Evolutionary conservation across 2,329 filamentous ascomycete species (phyloP).

Genomic region (Phaeophleospora eucalypticola): DNA sequence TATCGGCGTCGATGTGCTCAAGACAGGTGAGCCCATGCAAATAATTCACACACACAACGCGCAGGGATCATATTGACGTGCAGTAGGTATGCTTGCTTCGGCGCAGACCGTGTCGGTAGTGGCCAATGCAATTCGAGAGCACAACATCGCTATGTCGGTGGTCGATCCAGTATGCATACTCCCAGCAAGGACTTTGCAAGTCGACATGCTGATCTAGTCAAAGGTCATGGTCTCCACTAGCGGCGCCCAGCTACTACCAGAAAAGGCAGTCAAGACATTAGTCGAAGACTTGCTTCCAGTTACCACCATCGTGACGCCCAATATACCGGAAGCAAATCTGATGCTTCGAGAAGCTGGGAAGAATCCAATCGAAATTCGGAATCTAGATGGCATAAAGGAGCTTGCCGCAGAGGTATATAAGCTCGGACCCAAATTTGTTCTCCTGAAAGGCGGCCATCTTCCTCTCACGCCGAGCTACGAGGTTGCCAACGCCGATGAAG

Average conservation of each 20-base stretch:
- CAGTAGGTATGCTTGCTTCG: conserved; percentile 76
- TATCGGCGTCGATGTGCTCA: conserved; percentile 83
- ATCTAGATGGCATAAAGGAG: conserved; percentile 61
- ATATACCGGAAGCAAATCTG: conserved; percentile 68
- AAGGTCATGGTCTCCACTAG: conserved; percentile 93
- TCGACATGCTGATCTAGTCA: conserved; percentile 6
- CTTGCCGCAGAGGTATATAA: conserved; percentile 63
- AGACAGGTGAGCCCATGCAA: conserved; percentile 63
- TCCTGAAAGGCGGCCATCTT: conserved; percentile 88
- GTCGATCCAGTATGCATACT: conserved; percentile 64
- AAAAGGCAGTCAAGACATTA: conserved; percentile 60
- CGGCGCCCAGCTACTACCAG: conserved; percentile 65
- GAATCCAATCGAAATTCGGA: conserved; percentile 46
- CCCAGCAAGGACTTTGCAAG: neutral
- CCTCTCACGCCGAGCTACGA: conserved; percentile 64
- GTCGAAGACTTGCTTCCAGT: conserved; percentile 58
- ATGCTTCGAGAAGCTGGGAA: conserved; percentile 55
- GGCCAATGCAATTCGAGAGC: conserved; percentile 57
- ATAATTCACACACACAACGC: neutral
- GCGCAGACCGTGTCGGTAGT: conserved; percentile 65
- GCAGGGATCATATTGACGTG: conserved; percentile 11
- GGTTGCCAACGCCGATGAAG: conserved; percentile 54
- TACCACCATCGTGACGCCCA: conserved; percentile 69
- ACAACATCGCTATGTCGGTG: conserved; percentile 58
- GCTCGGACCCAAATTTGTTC: conserved; percentile 72